A percentile compares a stretch with the other conserved stretches of the same genome.
phyloP scores from a whole-genome alignment of 805 yeast genomes.

The Yueomyces sinensis region DNA sequence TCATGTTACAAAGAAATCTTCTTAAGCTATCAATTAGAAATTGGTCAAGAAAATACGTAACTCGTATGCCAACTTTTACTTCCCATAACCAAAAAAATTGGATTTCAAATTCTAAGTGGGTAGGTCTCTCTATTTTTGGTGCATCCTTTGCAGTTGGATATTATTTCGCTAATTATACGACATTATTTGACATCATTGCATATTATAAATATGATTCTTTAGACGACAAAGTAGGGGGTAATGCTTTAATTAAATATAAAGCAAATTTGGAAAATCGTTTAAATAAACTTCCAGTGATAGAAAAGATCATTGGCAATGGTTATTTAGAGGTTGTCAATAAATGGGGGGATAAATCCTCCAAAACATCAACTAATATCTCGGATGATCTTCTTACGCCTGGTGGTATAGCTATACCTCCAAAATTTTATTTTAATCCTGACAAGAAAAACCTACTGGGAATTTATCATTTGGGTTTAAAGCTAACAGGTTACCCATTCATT shows the following conservation, averaged over 20 bases:
- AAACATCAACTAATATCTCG: conserved; percentile 24
- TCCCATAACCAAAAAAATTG: conserved; percentile 3
- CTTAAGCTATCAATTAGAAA: no score
- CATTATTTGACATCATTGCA: conserved; percentile 24
- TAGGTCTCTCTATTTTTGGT: conserved; percentile 18
- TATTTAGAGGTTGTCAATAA: conserved; percentile 17
- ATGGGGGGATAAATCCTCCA: background rate
- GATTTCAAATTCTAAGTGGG: conserved; percentile 7
- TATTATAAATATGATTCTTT: conserved; percentile 22
- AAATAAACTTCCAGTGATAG: conserved; percentile 36
- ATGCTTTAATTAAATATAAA: conserved; percentile 18
- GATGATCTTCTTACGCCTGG: conserved; percentile 57
- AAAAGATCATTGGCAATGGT: conserved; percentile 30
- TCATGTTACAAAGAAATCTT: no score
- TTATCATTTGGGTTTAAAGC: conserved; percentile 61
- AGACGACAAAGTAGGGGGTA: conserved; percentile 19
- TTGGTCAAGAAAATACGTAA: no score
- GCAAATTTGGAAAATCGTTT: conserved; percentile 33
- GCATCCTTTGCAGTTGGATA: conserved; percentile 20
- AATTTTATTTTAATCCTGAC: conserved; percentile 44
- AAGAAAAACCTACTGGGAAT: conserved; percentile 51
- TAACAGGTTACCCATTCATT: conserved; percentile 79
- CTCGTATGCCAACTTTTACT: conserved; percentile 1
- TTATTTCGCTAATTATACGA: conserved; percentile 22
- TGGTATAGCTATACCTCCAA: conserved; percentile 63